A percentile compares a stretch with the other conserved stretches of the same genome.
Conservation (phyloP, 2,329 filamentous ascomycete genomes). For the Penicillium oxalicum region DNA sequence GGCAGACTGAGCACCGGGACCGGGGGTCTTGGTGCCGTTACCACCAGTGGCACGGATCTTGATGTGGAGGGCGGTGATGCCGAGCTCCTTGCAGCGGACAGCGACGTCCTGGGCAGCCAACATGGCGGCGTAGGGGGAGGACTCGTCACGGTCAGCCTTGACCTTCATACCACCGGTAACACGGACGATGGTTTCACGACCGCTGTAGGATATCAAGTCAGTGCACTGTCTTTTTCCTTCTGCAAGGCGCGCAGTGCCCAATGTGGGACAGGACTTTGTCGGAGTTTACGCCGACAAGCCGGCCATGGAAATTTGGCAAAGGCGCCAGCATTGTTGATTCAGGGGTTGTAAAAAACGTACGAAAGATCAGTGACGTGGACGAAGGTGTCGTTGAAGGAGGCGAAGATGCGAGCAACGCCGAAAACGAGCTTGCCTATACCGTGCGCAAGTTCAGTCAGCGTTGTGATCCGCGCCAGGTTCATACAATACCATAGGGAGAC, state of each 20-base stretch:
- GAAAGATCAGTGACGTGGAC: constrained; percentile 99
- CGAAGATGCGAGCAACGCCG: constrained; percentile 96
- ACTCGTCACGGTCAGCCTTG: constrained; percentile 99
- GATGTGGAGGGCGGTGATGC: constrained; percentile 96
- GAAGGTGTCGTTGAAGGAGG: constrained; percentile 88
- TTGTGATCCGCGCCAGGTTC: background rate
- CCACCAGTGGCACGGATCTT: constrained; percentile 99
- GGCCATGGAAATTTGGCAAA: background rate
- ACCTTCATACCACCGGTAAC: constrained; percentile 99
- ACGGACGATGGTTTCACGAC: constrained; percentile 99
- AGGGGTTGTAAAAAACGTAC: constrained; percentile 45
- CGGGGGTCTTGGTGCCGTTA: constrained; percentile 99
- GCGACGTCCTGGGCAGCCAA: constrained; percentile 99
- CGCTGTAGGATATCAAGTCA: constrained; percentile 62
- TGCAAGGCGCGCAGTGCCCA: constrained; percentile 22
- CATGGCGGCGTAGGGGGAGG: constrained; percentile 99
- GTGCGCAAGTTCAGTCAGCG: constrained; percentile 14
- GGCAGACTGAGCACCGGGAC: constrained; percentile 96
- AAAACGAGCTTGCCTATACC: constrained; percentile 85
- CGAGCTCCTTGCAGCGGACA: constrained; percentile 77
- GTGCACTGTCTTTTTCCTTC: constrained; percentile 36
- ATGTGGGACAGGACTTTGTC: background rate
- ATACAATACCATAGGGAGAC: background rate
- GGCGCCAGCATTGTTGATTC: no score
- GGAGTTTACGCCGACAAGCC: background rate